Evolutionary conservation across 2,329 filamentous ascomycete genomes (phyloP), one percentile per base, ranked within the genome.

Genomic region (Triangularia verruculosa): DNA sequence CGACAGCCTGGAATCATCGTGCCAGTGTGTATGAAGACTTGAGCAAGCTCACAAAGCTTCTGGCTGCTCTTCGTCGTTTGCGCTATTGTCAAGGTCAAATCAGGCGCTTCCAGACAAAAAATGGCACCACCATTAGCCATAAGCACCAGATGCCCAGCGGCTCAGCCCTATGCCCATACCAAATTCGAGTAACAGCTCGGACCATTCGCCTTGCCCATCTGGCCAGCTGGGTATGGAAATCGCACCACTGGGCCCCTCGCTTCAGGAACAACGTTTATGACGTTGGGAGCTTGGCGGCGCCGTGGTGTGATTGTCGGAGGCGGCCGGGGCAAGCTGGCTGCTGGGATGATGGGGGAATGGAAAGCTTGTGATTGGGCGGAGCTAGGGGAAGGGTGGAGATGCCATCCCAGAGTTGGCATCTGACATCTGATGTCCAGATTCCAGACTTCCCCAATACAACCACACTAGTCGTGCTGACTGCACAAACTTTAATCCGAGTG

Each of bases 251-350:
- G 20, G 17, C 55, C 24, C 28, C 28, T 25, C 32, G 39, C 24
- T 25, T 55, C 34, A 53, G 20, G 24, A 27, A 53, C 24, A 27
- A 27, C 20, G 51, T 24, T 53, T 20, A 12, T 20, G 20, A 53
- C 22, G 22, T 24, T 43, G 32, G 34, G 25, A 11, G 25, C 17
- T n/a, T 39, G 30, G 30, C 28, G 22, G 12, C n/a, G 22, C 13
- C 56, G 56, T 58, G 56, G 56, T 58, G 32, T 58, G 56, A 58
- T 58, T 58, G n/a, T 58, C 56, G 56, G 56, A 58, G 56, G 20
- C 27, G 56, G 17, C 56, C 56, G 56, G 56, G 30, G 56, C 6
- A 9, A 17, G 34, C 15, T 17, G n/a, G n/a, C n/a, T 20, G 17
- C 39, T 47, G 39, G 39, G 39, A 17, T 43, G 39, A 47, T 20